Percentiles rank a stretch among this genome's conserved stretches.
Conservation (phyloP, 1,284 basidiomycete genomes). For the Cryptococcus maquisensis region DNA sequence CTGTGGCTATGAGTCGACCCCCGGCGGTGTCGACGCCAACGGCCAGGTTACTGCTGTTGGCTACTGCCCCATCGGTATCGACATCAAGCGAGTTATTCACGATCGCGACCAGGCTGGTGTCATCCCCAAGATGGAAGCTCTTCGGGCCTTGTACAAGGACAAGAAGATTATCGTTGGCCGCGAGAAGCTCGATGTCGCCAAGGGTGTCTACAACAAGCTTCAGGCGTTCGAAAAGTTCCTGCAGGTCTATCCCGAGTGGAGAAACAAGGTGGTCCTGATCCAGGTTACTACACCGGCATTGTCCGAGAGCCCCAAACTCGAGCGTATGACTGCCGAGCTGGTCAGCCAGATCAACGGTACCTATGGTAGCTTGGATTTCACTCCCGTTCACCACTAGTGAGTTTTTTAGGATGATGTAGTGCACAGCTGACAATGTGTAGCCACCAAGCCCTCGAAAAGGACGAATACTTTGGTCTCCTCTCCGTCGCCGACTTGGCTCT, state of each 20-base stretch:
- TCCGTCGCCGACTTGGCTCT: slow-evolving; percentile 91
- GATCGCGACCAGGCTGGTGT: slow-evolving; percentile 79
- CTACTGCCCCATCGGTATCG: slow-evolving; percentile 96
- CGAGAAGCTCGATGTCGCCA: slow-evolving; percentile 98
- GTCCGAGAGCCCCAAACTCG: slow-evolving; percentile 88
- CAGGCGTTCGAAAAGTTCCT: slow-evolving; percentile 94
- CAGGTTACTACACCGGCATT: slow-evolving; percentile 92
- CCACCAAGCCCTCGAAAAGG: slow-evolving; percentile 94
- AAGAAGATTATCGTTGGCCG: slow-evolving; percentile 99
- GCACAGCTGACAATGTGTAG: slow-evolving; percentile 47
- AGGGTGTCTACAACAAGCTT: slow-evolving; percentile 95
- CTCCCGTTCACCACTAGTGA: slow-evolving; percentile 97
- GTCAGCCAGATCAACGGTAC: slow-evolving; percentile 97
- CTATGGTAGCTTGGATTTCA: slow-evolving; percentile 91
- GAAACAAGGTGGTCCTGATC: slow-evolving; percentile 70
- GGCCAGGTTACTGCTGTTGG: slow-evolving; percentile 80
- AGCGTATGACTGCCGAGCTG: slow-evolving; percentile 87
- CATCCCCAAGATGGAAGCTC: slow-evolving; percentile 78
- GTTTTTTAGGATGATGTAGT: slow-evolving; percentile 6
- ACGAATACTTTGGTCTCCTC: slow-evolving; percentile 97
- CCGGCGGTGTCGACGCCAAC: slow-evolving; percentile 80
- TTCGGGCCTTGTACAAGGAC: slow-evolving; percentile 81
- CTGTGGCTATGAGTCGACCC: slow-evolving; percentile 85
- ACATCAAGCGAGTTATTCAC: slow-evolving; percentile 79
- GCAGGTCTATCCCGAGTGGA: slow-evolving; percentile 91